Base-by-base conservation (phyloP, 805 yeast genomes). In the Hanseniaspora guilliermondii region DNA sequence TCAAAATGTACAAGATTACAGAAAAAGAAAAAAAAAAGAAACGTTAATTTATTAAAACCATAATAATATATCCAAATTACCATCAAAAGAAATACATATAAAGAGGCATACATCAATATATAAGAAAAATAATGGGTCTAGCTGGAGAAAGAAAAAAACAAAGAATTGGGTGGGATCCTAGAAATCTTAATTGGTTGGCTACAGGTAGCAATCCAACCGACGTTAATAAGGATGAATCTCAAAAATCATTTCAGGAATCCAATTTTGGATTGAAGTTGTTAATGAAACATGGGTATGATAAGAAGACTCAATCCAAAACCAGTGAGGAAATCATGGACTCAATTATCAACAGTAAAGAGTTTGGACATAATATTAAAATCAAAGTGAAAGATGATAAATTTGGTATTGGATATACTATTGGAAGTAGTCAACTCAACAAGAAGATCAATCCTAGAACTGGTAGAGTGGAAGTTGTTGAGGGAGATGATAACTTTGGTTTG, bases 151-250 rank as follows among this genome's bases (percentile, higher is more conserved):
- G 81, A 64, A 78, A 76, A 12, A 87, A 85, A 63, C 95, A 85
- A 62, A 76, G 93, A 63, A 83, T 89, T 65, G 97, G 97, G 11
- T 69, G 76, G 37, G 98, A 91, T 70, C 98, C 98, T 17, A 74
- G 97, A 64, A 91, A 91, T 64, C 89, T 96, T 1, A 77, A 80
- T 58, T 91, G 98, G 98, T 35, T 52, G 40, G 32, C 55, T 21
- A 49, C 47, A 32, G 47, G 47, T 17, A 44, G 37, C 37, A 44
- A 44, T 12, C 37, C 47, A 9, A 27, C 32, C 9, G 46, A 27
- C 22, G 8, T 35, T 17, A 27, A 14, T 6, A 25, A 25, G 11
- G 46, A 25, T 42, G 35, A 25, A 8, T 42, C 35, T 7, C 46
- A 42, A 42, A 50, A 50, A 37, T 24, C 55, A n/a, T 52, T 52